Base-by-base conservation (phyloP, 2,329 filamentous ascomycete genomes). In the Pseudogymnoascus sp. region DNA sequence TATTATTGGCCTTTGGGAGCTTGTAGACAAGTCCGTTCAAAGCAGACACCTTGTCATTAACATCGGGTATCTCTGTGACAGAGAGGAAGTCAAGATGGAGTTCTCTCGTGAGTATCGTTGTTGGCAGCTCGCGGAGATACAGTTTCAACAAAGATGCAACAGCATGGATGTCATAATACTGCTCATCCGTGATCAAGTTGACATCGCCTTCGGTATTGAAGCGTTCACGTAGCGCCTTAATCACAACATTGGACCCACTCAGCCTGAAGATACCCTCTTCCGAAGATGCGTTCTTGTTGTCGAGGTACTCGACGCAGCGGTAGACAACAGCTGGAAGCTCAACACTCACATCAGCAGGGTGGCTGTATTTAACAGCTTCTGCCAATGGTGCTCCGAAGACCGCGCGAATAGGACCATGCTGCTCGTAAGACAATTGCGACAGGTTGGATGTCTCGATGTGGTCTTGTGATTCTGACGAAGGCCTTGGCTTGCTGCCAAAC, bases 241-340 rank as follows among this genome's bases (percentile, higher is more conserved):
- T 96, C 60, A 96, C 88, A 63, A 96, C 84, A 72, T 96, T 97
- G 0, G 93, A 97, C n/a, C 95, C 95, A 74, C 93, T 97, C 45
- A 99, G 81, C 61, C 95, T 87, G 81, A 99, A 99, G 45, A 99
- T 96, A 47, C 95, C 95, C 75, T 99, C 95, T 74, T 99, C 95
- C 5, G 81, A 81, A 59, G 88, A 82, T 10, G 93, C 95, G 66
- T 90, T 86, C 77, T 93, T 93, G 5, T 85, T 83, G 68, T 91
- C 88, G 16, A 99, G 82, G 74, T 96, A 99, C 74, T 97, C 91
- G 66, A 99, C 90, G 73, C 92, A 97, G 64, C 95, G 88, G 77
- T 96, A 99, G 7, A 97, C 91, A 2, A 99, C 95, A 5, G 93
- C 90, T 1, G 95, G 95, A 29, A 99, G 79, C 29, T 89, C 87